Evolutionary conservation across 345 rosid genomes (phyloP).

Genomic region (Syzygium aqueum): DNA sequence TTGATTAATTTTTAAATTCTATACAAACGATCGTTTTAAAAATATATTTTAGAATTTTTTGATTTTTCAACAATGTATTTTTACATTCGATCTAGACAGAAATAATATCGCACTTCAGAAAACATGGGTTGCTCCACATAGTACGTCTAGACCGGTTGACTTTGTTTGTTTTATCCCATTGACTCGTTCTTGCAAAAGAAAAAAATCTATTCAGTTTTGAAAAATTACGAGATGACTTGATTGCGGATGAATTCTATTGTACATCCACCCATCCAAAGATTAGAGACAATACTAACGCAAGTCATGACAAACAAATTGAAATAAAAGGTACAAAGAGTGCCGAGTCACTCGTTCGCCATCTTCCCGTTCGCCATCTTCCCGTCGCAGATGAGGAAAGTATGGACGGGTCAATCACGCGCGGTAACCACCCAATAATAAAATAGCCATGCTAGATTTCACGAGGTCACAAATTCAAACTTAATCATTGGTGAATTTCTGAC

Average conservation of each 20-base stretch:
- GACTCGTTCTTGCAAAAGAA: not conserved
- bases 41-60: too few species aligned
- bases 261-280: not conserved
- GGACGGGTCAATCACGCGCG: too few species aligned
- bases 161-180: not conserved
- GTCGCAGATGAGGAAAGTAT: too few species aligned
- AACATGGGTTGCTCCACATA: not conserved
- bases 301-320: not conserved
- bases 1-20: not conserved
- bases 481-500: too few species aligned
- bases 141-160: fast-evolving
- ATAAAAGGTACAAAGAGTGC: not conserved
- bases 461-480: too few species aligned
- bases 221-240: not conserved
- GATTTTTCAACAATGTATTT: not conserved
- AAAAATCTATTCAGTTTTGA: not conserved
- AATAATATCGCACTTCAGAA: not conserved
- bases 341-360: too few species aligned
- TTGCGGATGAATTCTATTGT: not conserved
- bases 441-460: too few species aligned
- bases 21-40: not conserved
- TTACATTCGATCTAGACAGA: not conserved
- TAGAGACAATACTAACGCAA: not conserved
- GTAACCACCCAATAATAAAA: too few species aligned
- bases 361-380: too few species aligned